These are phyloP conservation scores for Scleroderma citrinum DNA, from an alignment of 768 basidiomycete genomes.

Conservation along the genomic window DNA sequence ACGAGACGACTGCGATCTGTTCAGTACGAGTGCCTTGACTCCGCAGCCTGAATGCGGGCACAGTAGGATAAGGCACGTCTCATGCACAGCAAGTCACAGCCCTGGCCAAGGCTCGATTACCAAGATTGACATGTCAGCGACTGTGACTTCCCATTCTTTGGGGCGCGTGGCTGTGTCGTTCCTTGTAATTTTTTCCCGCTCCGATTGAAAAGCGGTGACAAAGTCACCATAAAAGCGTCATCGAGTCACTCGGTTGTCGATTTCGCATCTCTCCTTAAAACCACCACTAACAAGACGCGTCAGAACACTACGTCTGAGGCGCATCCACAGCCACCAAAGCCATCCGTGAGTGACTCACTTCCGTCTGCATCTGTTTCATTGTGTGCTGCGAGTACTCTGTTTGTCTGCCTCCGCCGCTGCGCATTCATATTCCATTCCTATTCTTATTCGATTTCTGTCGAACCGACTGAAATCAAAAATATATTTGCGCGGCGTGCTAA, in stretches of 20 bases:
- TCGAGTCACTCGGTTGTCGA: conserved; percentile 19
- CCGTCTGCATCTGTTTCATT: conserved; percentile 21
- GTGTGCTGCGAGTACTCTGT: conserved; percentile 26
- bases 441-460: not conserved
- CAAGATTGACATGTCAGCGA: too few species aligned
- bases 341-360: conserved; percentile 25
- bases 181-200: conserved; percentile 20
- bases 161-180: conserved; percentile 18
- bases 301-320: conserved; percentile 18
- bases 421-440: conserved; percentile 21
- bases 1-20: not conserved
- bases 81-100: not conserved
- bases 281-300: conserved; percentile 15
- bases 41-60: not conserved
- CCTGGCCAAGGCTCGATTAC: too few species aligned
- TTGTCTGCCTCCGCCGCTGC: conserved; percentile 17
- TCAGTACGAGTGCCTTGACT: not conserved
- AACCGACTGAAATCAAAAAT: conserved; percentile 6
- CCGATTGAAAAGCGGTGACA: conserved; percentile 33
- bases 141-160: too few species aligned
- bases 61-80: not conserved
- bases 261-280: conserved; percentile 5
- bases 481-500: conserved; percentile 8
- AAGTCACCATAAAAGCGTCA: conserved; percentile 20
- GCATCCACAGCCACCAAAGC: conserved; percentile 4